A percentile compares a stretch with the other conserved stretches of the same genome.
phyloP scores from a whole-genome alignment of 768 basidiomycete species.

The Pleurotus salmoneostramineus region DNA sequence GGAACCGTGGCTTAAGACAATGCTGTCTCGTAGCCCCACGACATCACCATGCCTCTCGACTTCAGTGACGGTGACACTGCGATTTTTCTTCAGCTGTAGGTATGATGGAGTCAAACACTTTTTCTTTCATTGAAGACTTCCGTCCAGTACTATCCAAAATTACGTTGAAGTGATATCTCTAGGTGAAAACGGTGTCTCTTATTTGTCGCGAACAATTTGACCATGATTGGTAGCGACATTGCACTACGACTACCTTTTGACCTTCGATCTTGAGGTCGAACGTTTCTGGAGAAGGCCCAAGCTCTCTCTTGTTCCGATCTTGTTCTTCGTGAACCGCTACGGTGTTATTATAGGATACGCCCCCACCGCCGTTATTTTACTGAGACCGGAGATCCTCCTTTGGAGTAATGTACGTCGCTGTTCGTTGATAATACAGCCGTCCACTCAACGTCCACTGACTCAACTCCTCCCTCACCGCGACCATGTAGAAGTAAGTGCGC shows the following conservation, averaged over 20 bases:
- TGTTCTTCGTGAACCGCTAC: slow-evolving; percentile 42
- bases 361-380: slow-evolving; percentile 28
- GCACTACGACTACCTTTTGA: slow-evolving; percentile 43
- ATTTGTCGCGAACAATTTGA: too few species aligned
- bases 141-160: too few species aligned
- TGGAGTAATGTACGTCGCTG: not conserved
- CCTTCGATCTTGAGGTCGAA: slow-evolving; percentile 35
- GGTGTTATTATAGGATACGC: slow-evolving; percentile 30
- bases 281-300: slow-evolving; percentile 35
- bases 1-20: too few species aligned
- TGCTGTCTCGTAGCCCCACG: too few species aligned
- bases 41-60: too few species aligned
- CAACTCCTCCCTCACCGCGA: not conserved
- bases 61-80: too few species aligned
- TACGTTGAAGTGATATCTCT: too few species aligned
- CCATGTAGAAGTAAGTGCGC: not conserved
- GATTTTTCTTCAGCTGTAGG: too few species aligned
- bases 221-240: slow-evolving; percentile 23
- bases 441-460: not conserved
- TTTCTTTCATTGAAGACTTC: too few species aligned
- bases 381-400: slow-evolving; percentile 17
- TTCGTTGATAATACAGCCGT: not conserved
- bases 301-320: slow-evolving; percentile 24
- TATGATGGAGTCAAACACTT: too few species aligned
- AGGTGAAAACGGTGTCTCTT: too few species aligned